Evolutionary conservation across 352 stramenopile genomes (phyloP), one percentile per base, ranked within the genome.

Genomic region (Albugo laibachii): DNA sequence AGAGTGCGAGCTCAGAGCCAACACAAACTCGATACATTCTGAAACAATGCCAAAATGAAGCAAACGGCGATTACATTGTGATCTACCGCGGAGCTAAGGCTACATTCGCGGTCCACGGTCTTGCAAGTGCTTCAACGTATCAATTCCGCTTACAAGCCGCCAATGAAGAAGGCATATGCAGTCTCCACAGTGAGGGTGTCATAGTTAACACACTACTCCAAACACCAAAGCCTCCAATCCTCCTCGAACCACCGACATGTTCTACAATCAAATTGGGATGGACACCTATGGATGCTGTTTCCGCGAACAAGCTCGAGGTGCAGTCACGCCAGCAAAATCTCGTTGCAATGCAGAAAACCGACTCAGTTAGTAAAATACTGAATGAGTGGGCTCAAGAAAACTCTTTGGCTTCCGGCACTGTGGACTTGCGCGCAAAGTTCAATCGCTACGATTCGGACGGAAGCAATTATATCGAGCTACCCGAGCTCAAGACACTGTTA

Each of bases 71-170:
- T 48, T 95, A 91, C 41, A 66, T 91, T 13, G 74, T 93, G 56
- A 81, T 93, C 41, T 88, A 92, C 50, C 62, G 71, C 15, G 80
- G 78, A 40, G 55, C 65, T 11, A 67, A 81, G 43, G 54, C 67
- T 15, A 58, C 61, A 6, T 87, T 85, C 36, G 71, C 80, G 5
- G 65, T 94, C 0, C 72, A 87, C 35, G 78, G 78, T 1, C 73
- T 95, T 5, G 61, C 75, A 15, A 82, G 78, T 14, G 79, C 71
- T 15, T 78, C 60, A 13, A 82, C 76, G n/a, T 93, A 93, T 61
- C 77, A 92, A 50, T 94, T 93, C 41, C 73, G 82, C 6, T 78
- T 95, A 12, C 75, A 91, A 50, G 69, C 78, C 13, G 47, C 85
- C 35, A 93, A 92, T 49, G 69, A 73, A 18, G 79, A 92, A 15